Percentiles rank a stretch among this genome's conserved stretches.
Conservation (phyloP, 345 rosid genomes). For the Eutrema japonicum region DNA sequence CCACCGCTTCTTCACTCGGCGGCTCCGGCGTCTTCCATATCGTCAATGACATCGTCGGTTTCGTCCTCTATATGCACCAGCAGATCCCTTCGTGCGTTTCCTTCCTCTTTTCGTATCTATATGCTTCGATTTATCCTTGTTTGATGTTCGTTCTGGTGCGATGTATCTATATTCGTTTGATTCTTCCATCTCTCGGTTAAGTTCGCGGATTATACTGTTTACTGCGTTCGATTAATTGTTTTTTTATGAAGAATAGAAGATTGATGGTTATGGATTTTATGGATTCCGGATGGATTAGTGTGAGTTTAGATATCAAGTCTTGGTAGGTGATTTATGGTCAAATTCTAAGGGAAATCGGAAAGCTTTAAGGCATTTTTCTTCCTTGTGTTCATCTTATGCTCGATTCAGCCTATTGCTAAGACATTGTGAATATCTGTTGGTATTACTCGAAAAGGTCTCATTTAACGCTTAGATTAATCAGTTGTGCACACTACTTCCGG, state of each 20-base stretch:
- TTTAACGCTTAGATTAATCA: conserved; percentile 14
- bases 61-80: conserved; percentile 92
- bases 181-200: conserved; percentile 11
- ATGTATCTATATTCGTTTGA: conserved; percentile 9
- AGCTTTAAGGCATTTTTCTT: conserved; percentile 4
- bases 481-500: not conserved
- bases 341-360: conserved; percentile 2
- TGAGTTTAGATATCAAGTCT: conserved; percentile 18
- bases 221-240: not conserved
- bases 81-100: conserved; percentile 84
- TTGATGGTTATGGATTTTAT: not conserved
- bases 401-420: not conserved
- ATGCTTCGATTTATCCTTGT: conserved; percentile 12
- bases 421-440: not conserved
- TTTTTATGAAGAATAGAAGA: not conserved
- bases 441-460: not conserved
- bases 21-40: conserved; percentile 63
- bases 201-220: conserved; percentile 16
- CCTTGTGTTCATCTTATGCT: not conserved
- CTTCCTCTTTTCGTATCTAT: conserved; percentile 2
- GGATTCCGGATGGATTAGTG: conserved; percentile 13
- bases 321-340: conserved; percentile 19
- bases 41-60: conserved; percentile 65
- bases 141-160: conserved; percentile 19
- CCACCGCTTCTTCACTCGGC: conserved; percentile 53